A percentile compares a stretch with the other conserved stretches of the same genome.
These are phyloP conservation scores for Conticribra guillardii DNA, from an alignment of 108 stramenopile species.

Conservation along the genomic window DNA sequence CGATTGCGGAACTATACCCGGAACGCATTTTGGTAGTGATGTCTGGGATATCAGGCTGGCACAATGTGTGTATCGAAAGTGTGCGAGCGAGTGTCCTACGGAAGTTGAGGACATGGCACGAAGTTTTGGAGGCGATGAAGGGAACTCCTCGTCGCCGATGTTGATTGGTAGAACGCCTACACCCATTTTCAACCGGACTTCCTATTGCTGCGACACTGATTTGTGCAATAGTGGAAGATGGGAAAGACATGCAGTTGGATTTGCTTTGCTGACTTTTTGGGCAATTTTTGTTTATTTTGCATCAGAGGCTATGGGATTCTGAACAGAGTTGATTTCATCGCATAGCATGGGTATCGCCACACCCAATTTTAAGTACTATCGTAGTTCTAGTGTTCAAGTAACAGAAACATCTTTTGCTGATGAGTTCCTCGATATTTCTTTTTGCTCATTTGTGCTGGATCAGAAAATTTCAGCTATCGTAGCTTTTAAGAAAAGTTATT, in stretches of 20 bases:
- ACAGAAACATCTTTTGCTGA: no score
- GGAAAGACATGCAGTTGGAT: neutral
- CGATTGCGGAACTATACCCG: slow-evolving; percentile 33
- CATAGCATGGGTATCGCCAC: no score
- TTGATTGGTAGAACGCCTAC: slow-evolving; percentile 5
- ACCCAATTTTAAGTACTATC: no score
- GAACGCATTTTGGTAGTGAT: slow-evolving; percentile 33
- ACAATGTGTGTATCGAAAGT: slow-evolving; percentile 48
- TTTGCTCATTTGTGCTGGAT: no score
- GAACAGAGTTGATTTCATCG: no score
- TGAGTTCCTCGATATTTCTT: no score
- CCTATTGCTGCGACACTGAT: slow-evolving; percentile 38
- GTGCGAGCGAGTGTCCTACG: slow-evolving; percentile 22
- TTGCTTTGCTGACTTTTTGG: no score
- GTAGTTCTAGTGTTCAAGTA: no score
- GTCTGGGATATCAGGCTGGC: slow-evolving; percentile 37
- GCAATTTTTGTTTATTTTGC: no score
- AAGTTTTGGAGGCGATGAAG: slow-evolving; percentile 17
- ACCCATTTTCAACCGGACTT: slow-evolving; percentile 27
- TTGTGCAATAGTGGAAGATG: slow-evolving; percentile 27
- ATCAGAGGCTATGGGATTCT: no score
- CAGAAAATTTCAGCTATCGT: no score
- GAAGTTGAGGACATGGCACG: slow-evolving; percentile 24
- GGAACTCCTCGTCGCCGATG: neutral
- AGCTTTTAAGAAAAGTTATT: no score